These are phyloP conservation scores for Sanghuangporus sanghuang DNA, from an alignment of 1,284 basidiomycete genomes.

Conservation along the genomic window DNA sequence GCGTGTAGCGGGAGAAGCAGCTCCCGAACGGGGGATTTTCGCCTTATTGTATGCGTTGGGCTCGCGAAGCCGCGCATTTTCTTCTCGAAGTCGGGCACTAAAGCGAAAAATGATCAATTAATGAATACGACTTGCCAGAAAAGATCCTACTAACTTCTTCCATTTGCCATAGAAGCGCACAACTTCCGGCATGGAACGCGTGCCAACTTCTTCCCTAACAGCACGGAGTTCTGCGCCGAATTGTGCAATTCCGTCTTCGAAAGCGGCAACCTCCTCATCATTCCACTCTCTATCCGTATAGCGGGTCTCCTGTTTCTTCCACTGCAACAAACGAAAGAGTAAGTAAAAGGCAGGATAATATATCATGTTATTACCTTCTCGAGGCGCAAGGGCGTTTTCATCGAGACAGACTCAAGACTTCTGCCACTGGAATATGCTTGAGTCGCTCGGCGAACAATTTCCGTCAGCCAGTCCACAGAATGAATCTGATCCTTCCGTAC, in stretches of 20 bases:
- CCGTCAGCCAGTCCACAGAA: constrained; percentile 75
- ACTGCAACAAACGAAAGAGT: constrained; percentile 36
- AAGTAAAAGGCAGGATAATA: not conserved
- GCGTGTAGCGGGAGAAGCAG: constrained; percentile 27
- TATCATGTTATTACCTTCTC: constrained; percentile 47
- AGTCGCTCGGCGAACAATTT: constrained; percentile 62
- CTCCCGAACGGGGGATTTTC: constrained; percentile 20
- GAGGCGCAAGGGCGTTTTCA: constrained; percentile 48
- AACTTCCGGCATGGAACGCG: constrained; percentile 68
- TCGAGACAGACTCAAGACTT: constrained; percentile 53
- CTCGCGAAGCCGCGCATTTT: constrained; percentile 49
- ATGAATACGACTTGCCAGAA: not conserved
- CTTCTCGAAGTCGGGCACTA: constrained; percentile 62
- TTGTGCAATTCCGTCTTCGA: constrained; percentile 67
- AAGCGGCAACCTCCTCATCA: constrained; percentile 63
- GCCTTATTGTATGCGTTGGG: constrained; percentile 34
- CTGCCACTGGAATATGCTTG: constrained; percentile 51
- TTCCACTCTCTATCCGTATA: constrained; percentile 72
- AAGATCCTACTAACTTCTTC: constrained; percentile 63
- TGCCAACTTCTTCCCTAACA: constrained; percentile 70
- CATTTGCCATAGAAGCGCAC: constrained; percentile 82
- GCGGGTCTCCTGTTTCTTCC: constrained; percentile 64
- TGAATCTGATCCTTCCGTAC: constrained; percentile 42
- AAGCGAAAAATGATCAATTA: constrained; percentile 18
- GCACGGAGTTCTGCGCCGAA: constrained; percentile 76